A percentile compares a stretch with the other conserved stretches of the same genome.
Evolutionary conservation across 169 alveolate species (phyloP).

Genomic region (Plasmodium gonderi): DNA sequence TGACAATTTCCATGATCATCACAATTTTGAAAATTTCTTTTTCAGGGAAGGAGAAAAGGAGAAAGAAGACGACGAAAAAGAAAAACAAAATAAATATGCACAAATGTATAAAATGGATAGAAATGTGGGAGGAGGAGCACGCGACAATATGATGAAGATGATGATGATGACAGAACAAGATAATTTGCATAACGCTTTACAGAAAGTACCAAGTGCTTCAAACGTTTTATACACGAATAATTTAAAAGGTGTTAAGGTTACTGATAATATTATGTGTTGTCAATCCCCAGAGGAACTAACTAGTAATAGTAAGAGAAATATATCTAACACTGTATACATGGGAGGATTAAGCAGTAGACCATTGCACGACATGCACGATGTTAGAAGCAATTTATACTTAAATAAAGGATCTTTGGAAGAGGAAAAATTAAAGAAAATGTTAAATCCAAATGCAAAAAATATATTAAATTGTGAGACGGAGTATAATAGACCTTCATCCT

Average conservation of each 20-base stretch:
- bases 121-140: neutral
- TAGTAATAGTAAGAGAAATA: neutral
- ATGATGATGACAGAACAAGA: neutral
- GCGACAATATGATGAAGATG: neutral
- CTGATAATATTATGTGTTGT: neutral
- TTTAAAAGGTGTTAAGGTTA: neutral
- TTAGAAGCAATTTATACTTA: neutral
- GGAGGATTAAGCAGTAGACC: neutral
- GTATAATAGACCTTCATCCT: neutral
- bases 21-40: neutral
- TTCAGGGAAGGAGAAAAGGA: neutral
- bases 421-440: neutral
- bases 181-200: neutral
- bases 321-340: neutral
- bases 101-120: neutral
- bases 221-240: neutral
- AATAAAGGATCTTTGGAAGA: conserved; percentile 9
- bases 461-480: neutral
- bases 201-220: neutral
- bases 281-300: neutral
- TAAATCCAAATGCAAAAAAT: conserved; percentile 6
- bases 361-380: neutral
- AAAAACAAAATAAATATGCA: neutral
- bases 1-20: neutral
- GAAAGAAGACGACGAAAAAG: neutral